Conservation (phyloP, 768 basidiomycete species). For the Mycena vulgaris region DNA sequence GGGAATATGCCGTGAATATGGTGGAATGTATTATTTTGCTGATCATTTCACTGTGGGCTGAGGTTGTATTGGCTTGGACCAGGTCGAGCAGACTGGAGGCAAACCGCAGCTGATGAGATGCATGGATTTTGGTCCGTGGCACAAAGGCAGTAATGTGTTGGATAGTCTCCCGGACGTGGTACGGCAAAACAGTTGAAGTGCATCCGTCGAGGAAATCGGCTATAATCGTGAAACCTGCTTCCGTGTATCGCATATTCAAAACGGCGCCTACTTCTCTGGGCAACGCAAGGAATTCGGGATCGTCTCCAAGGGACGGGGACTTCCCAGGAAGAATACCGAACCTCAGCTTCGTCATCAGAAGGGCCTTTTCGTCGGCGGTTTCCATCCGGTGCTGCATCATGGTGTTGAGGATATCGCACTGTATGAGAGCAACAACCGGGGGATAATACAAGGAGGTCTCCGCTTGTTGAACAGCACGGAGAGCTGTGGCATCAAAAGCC, state of each 20-base stretch:
- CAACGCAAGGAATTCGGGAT: not conserved
- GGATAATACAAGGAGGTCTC: not conserved
- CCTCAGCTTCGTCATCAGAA: too few species aligned
- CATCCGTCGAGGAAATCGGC: not conserved
- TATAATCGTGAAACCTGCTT: not conserved
- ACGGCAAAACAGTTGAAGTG: not conserved
- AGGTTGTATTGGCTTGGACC: not conserved
- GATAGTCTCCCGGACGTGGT: not conserved
- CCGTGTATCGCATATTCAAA: constrained; percentile 3
- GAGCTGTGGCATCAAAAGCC: not conserved
- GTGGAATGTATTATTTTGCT: not conserved
- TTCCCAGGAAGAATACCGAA: too few species aligned
- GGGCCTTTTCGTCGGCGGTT: not conserved
- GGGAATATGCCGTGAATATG: not conserved
- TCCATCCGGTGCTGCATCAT: not conserved
- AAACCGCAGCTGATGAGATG: not conserved
- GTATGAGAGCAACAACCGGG: not conserved
- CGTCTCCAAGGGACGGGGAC: too few species aligned
- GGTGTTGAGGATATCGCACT: not conserved
- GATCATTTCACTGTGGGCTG: not conserved
- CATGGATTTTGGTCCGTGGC: not conserved
- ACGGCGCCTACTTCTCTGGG: not conserved
- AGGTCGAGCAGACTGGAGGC: not conserved
- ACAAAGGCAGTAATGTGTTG: too few species aligned
- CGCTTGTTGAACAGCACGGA: constrained; percentile 1